These are phyloP conservation scores for Calonectria crousiana DNA, from an alignment of 2,329 filamentous ascomycete genomes.

Conservation along the genomic window DNA sequence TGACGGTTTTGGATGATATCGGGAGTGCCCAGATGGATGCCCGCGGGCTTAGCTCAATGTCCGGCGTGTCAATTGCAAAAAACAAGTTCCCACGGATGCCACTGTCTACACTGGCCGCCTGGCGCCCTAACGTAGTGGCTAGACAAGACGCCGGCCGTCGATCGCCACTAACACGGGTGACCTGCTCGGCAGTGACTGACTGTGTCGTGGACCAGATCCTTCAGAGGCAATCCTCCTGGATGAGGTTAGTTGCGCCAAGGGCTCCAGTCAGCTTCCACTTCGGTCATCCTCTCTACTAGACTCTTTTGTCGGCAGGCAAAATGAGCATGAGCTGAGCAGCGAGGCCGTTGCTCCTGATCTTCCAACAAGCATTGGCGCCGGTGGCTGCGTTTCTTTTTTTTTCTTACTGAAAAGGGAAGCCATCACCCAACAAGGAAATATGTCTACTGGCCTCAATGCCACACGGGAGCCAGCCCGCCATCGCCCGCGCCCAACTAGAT, in stretches of 20 bases:
- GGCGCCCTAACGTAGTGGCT: not conserved
- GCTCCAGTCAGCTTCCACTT: not conserved
- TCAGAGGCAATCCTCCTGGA: not conserved
- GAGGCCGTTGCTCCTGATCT: not conserved
- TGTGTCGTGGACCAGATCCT: not conserved
- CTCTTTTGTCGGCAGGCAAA: not conserved
- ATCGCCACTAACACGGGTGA: not conserved
- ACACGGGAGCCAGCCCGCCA: not conserved
- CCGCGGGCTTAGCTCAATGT: not conserved
- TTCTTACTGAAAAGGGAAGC: not conserved
- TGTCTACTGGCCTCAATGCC: not conserved
- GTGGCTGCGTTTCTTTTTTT: not conserved
- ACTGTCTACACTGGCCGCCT: slow-evolving; percentile 6
- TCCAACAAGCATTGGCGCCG: not conserved
- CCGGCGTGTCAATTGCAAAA: not conserved
- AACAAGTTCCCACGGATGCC: not conserved
- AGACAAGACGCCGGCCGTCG: not conserved
- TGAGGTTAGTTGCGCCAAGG: not conserved
- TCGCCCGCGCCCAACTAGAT: not conserved
- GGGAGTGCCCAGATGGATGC: not conserved
- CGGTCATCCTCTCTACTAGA: not conserved
- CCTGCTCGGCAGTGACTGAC: not conserved
- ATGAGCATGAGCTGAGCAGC: not conserved
- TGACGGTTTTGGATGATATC: not conserved
- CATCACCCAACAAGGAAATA: not conserved